Conservation (phyloP, 1,284 basidiomycete genomes). For the Ustilago shanxiensis region DNA sequence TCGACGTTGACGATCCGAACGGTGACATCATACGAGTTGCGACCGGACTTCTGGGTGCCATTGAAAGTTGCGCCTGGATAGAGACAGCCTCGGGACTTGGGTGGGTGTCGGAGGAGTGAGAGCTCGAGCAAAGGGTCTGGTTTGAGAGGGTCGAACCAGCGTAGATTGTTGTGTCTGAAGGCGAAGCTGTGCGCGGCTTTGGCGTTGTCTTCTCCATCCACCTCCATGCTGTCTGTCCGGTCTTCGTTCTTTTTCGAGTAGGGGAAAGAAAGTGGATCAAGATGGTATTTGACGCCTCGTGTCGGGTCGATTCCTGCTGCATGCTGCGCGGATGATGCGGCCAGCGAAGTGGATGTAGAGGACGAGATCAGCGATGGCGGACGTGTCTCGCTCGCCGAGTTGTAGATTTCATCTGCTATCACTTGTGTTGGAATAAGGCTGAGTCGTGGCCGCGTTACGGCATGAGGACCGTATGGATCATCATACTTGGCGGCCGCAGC, state of each 20-base stretch:
- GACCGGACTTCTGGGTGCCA: constrained; percentile 63
- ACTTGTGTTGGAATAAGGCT: constrained; percentile 33
- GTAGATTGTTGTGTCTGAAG: constrained; percentile 20
- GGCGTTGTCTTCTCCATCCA: constrained; percentile 14
- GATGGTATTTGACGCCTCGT: constrained; percentile 34
- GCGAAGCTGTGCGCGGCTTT: constrained; percentile 10
- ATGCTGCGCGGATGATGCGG: constrained; percentile 23
- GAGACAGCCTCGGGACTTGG: constrained; percentile 57
- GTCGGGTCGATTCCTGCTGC: constrained; percentile 21
- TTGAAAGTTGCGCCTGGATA: constrained; percentile 64
- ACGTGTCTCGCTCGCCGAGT: constrained; percentile 21
- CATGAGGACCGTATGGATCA: constrained; percentile 49
- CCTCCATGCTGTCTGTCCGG: not conserved
- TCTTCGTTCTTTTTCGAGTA: not conserved
- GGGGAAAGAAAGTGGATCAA: constrained; percentile 17
- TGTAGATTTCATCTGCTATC: constrained; percentile 42
- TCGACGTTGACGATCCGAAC: constrained; percentile 67
- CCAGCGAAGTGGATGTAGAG: constrained; percentile 37
- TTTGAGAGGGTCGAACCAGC: constrained; percentile 53
- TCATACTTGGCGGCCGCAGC: constrained; percentile 19
- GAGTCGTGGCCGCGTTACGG: constrained; percentile 53
- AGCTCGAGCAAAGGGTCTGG: constrained; percentile 58
- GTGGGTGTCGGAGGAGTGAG: constrained; percentile 37
- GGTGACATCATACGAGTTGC: constrained; percentile 65
- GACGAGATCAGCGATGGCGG: constrained; percentile 29